phyloP scores from a whole-genome alignment of 2,329 filamentous ascomycete species.

The Claviceps citrina region DNA sequence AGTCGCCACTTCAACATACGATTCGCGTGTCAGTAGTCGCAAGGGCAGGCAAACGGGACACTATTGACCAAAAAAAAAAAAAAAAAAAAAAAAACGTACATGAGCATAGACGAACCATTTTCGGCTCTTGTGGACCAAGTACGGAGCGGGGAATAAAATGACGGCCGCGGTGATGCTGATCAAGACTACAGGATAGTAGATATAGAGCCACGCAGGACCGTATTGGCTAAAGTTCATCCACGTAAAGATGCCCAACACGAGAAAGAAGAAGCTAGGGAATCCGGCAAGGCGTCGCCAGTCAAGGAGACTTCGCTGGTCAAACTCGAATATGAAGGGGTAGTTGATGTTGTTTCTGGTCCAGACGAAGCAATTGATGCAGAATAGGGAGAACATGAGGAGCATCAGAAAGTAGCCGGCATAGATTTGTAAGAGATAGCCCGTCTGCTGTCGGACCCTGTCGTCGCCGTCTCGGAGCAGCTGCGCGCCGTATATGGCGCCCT shows the following conservation, averaged over 20 bases:
- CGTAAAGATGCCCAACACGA: slow-evolving; percentile 64
- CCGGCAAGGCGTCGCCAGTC: slow-evolving; percentile 83
- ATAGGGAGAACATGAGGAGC: slow-evolving; percentile 65
- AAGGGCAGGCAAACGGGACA: not conserved
- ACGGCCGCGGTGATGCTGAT: slow-evolving; percentile 52
- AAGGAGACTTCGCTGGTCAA: slow-evolving; percentile 69
- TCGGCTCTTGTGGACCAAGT: slow-evolving; percentile 62
- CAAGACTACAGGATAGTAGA: slow-evolving; percentile 76
- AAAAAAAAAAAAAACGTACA: slow-evolving; percentile 34
- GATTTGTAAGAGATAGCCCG: slow-evolving; percentile 65
- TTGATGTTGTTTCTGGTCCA: slow-evolving; percentile 83
- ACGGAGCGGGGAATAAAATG: slow-evolving; percentile 59
- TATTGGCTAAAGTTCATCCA: slow-evolving; percentile 77
- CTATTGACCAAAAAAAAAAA: no score
- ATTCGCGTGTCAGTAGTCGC: not conserved
- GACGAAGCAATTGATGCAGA: slow-evolving; percentile 68
- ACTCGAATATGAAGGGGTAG: slow-evolving; percentile 93
- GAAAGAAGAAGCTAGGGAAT: slow-evolving; percentile 71
- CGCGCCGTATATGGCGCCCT: slow-evolving; percentile 47
- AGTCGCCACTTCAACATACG: slow-evolving; percentile 53
- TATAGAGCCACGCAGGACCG: slow-evolving; percentile 50
- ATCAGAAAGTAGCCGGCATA: slow-evolving; percentile 87
- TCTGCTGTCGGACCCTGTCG: slow-evolving; percentile 31
- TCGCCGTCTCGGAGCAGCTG: slow-evolving; percentile 38
- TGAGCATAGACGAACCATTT: slow-evolving; percentile 83